Base-by-base conservation (phyloP, 257 asterid species). In the Nicotiana benthamiana region DNA sequence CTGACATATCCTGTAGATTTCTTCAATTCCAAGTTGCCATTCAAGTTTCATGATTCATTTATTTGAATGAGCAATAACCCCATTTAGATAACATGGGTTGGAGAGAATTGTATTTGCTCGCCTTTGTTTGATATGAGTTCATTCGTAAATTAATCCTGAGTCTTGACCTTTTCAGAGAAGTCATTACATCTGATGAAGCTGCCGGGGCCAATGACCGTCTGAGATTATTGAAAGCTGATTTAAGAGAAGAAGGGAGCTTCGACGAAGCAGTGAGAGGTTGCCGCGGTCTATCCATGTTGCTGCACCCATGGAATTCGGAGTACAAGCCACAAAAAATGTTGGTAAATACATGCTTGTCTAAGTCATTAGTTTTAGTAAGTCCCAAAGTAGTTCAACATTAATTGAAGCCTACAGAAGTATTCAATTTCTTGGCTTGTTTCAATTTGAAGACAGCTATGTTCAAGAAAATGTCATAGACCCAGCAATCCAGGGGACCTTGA, bases 251-350 rank as follows among this genome's bases (percentile, higher is more conserved):
- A 82, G 98, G 98, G 59, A 95, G 98, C 83, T 95, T 90, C 16
- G 97, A 95, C 22, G 95, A 91, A 77, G 98, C 98, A 5, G 84
- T 93, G 32, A 85, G 80, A 86, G 93, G 94, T 51, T 93, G 99
- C 83, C 82, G 80, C 72, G 98, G 99, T 28, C 90, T 95, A 34
- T 93, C 68, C 99, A 92, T 82, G 97, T 93, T 68, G 97, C 97
- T 62, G 97, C 98, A 48, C 88, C 94, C 24, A 95, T 95, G 98
- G 93, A 95, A 82, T 87, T 95, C 43, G 85, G 75, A 16, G 89
- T 81, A 80, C 89, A 91, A 18, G 79, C 84, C 66, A 22, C 82
- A 52, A 85, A 88, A 59, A 83, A 87, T 65, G 68, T 81, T 36
- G 98, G 97, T 90, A 90, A 80, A 60, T 32, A 36, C 9, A 54